phyloP scores from a whole-genome alignment of 2,329 filamentous ascomycete species.

The Stylonectria norvegica region DNA sequence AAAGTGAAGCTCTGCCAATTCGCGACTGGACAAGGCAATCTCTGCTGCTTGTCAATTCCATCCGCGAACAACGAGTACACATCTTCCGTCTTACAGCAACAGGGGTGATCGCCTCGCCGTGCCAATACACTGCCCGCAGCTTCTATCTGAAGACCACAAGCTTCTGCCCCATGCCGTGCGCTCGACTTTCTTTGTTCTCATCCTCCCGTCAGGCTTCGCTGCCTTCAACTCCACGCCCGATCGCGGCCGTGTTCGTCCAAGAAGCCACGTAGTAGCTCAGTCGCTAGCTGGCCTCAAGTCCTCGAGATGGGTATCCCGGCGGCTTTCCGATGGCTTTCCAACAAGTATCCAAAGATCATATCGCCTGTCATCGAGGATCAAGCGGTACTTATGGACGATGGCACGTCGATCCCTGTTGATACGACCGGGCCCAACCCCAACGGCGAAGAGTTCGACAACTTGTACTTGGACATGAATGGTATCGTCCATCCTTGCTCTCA shows the following conservation, averaged over 20 bases:
- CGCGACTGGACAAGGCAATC: no score
- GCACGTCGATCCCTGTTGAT: constrained; percentile 79
- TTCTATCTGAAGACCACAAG: neutral
- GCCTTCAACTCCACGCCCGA: neutral
- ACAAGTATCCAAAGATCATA: constrained; percentile 97
- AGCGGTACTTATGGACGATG: constrained; percentile 75
- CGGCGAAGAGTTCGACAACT: constrained; percentile 94
- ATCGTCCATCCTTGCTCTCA: constrained; percentile 99
- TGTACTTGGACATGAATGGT: constrained; percentile 99
- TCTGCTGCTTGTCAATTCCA: no score
- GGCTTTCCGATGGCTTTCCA: constrained; percentile 93
- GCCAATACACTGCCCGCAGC: no score
- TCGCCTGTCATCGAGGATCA: constrained; percentile 85
- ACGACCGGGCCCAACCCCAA: constrained; percentile 85
- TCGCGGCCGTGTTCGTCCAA: no score
- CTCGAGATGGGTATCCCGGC: constrained; percentile 84
- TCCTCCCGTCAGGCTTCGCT: neutral
- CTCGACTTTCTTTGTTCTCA: neutral
- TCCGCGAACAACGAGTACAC: no score
- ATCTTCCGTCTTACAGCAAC: no score
- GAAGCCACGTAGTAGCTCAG: no score
- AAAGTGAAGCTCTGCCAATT: constrained; percentile 1
- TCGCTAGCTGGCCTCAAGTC: no score
- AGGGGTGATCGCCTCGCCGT: no score
- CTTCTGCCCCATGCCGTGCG: neutral